Evolutionary conservation across 306 rosid genomes (phyloP).

Genomic region (Rosa persica): DNA sequence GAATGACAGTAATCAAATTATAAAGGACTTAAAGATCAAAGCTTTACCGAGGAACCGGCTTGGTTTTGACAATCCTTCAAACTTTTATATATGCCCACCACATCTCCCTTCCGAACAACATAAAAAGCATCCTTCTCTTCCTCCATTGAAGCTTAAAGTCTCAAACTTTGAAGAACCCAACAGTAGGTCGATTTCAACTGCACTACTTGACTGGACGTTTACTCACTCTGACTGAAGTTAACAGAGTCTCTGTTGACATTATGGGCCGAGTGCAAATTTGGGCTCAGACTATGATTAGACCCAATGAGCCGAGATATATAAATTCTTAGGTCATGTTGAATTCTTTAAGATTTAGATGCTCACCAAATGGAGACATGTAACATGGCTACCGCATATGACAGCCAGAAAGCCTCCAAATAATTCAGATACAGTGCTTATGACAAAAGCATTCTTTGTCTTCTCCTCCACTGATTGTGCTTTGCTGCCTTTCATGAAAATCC

Average conservation of each 20-base stretch:
- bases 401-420: background rate
- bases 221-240: background rate
- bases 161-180: constrained; percentile 9
- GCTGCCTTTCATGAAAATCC: background rate
- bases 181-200: background rate
- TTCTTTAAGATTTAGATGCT: background rate
- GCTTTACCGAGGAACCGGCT: constrained; percentile 47
- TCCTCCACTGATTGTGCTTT: background rate
- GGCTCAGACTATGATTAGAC: background rate
- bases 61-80: constrained; percentile 51
- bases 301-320: background rate
- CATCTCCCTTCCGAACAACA: constrained; percentile 70
- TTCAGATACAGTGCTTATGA: background rate
- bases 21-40: constrained; percentile 12
- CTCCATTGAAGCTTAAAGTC: constrained; percentile 48
- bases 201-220: background rate
- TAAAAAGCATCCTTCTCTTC: constrained; percentile 70
- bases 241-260: background rate
- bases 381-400: constrained; percentile 1
- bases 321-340: background rate
- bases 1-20: background rate
- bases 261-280: background rate
- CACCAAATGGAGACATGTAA: background rate
- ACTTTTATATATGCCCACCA: constrained; percentile 72
- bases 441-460: background rate